Conservation (phyloP, 192 early-diverging fungal genomes). For the Coemansia sp. region DNA sequence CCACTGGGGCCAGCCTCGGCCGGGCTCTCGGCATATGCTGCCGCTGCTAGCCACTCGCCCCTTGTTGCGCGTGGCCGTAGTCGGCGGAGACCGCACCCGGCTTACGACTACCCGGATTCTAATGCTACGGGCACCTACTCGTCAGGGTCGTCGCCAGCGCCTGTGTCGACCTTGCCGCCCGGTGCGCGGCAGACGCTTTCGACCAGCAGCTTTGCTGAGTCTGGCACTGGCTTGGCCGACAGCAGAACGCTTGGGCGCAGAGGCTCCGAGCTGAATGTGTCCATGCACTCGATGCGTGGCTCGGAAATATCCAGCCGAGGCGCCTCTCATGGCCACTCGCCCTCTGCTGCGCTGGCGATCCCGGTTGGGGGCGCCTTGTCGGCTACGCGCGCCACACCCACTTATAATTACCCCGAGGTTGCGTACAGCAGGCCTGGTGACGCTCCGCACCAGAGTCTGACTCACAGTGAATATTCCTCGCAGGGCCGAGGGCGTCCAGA, state of each 20-base stretch:
- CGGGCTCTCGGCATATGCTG: constrained; percentile 22
- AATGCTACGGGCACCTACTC: constrained; percentile 15
- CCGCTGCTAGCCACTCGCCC: constrained; percentile 17
- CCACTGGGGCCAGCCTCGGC: constrained; percentile 35
- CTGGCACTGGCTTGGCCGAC: constrained; percentile 8
- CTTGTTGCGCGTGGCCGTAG: constrained; percentile 28
- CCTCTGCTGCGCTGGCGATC: constrained; percentile 5
- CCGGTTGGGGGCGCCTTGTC: neutral
- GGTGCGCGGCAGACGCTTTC: constrained; percentile 26
- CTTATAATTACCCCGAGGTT: constrained; percentile 47
- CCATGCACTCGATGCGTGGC: constrained; percentile 15
- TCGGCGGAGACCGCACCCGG: constrained; percentile 30
- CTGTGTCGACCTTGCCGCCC: constrained; percentile 5
- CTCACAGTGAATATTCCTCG: neutral
- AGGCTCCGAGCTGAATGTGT: constrained; percentile 19
- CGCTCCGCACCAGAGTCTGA: neutral
- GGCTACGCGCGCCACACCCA: neutral
- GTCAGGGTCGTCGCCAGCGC: constrained; percentile 21
- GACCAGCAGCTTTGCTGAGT: constrained; percentile 15
- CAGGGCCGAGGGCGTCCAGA: neutral
- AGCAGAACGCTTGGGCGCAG: constrained; percentile 4
- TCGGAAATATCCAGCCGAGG: constrained; percentile 15
- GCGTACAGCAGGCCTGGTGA: constrained; percentile 11
- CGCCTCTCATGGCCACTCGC: constrained; percentile 7
- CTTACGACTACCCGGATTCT: constrained; percentile 36